These are phyloP conservation scores for Globisporangium mamillatum DNA, from an alignment of 352 stramenopile species.

Conservation along the genomic window DNA sequence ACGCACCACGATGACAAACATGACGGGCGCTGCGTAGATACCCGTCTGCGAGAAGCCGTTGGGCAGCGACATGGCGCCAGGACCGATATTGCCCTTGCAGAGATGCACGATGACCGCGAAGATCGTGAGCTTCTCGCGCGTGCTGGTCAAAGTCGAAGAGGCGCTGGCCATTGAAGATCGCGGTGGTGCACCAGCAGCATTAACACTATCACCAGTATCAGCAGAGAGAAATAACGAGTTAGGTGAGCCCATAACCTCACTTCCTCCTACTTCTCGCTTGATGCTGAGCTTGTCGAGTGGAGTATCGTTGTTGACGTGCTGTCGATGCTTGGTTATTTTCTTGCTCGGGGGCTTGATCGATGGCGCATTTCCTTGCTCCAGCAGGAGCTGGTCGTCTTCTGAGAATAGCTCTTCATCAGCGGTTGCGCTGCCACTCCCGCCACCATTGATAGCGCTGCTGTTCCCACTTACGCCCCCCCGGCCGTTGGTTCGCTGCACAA, in stretches of 20 bases:
- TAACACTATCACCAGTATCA: not conserved
- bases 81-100: conserved; percentile 75
- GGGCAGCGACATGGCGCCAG: conserved; percentile 75
- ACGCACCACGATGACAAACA: conserved; percentile 61
- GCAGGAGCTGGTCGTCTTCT: conserved; percentile 7
- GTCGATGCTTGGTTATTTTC: not conserved
- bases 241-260: not conserved
- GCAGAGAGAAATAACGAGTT: not conserved
- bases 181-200: not conserved
- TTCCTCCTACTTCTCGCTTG: not conserved
- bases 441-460: not conserved
- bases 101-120: conserved; percentile 61
- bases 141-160: not conserved
- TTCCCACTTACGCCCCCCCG: not conserved
- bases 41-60: conserved; percentile 75
- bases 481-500: not conserved
- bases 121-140: conserved; percentile 49
- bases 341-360: not conserved
- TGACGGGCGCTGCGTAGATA: conserved; percentile 49
- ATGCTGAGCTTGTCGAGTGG: not conserved
- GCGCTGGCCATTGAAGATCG: not conserved
- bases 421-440: not conserved
- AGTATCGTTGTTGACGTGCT: not conserved
- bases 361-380: not conserved
- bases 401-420: conserved; percentile 6